These are phyloP conservation scores for Ramichloridium luteum DNA, from an alignment of 2,329 filamentous ascomycete genomes.

Conservation along the genomic window DNA sequence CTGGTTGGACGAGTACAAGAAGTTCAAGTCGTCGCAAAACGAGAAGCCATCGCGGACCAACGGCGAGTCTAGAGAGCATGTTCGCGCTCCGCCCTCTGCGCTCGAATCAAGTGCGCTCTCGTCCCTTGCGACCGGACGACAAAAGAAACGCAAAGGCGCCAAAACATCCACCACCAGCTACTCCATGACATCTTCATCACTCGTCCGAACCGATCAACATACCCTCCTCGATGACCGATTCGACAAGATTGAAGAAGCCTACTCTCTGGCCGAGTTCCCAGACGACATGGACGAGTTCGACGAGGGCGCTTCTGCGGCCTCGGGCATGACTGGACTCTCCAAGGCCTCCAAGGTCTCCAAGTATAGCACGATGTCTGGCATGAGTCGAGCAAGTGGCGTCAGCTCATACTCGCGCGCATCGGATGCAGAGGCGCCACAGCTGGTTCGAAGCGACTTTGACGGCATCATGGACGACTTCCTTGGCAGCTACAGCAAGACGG, in stretches of 20 bases:
- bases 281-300: slow-evolving; percentile 21
- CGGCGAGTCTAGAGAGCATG: too few species aligned
- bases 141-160: slow-evolving; percentile 92
- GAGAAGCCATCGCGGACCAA: slow-evolving; percentile 22
- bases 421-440: slow-evolving; percentile 31
- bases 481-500: slow-evolving; percentile 56
- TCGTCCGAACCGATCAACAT: slow-evolving; percentile 78
- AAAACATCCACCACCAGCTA: slow-evolving; percentile 77
- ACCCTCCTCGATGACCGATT: slow-evolving; percentile 79
- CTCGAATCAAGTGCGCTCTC: slow-evolving; percentile 60
- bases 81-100: slow-evolving; percentile 44
- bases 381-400: slow-evolving; percentile 28
- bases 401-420: slow-evolving; percentile 23
- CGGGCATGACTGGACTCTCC: slow-evolving; percentile 32
- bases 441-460: slow-evolving; percentile 69
- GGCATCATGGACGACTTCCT: slow-evolving; percentile 89
- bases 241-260: slow-evolving; percentile 77
- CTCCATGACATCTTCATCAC: slow-evolving; percentile 81
- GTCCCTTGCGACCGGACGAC: slow-evolving; percentile 59
- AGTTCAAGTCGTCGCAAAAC: slow-evolving; percentile 54
- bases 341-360: slow-evolving; percentile 28
- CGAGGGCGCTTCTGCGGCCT: slow-evolving; percentile 30
- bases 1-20: slow-evolving; percentile 86
- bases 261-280: slow-evolving; percentile 37
- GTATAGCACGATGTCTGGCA: slow-evolving; percentile 25